phyloP scores from a whole-genome alignment of 306 rosid genomes.

The Sindora glabra region DNA sequence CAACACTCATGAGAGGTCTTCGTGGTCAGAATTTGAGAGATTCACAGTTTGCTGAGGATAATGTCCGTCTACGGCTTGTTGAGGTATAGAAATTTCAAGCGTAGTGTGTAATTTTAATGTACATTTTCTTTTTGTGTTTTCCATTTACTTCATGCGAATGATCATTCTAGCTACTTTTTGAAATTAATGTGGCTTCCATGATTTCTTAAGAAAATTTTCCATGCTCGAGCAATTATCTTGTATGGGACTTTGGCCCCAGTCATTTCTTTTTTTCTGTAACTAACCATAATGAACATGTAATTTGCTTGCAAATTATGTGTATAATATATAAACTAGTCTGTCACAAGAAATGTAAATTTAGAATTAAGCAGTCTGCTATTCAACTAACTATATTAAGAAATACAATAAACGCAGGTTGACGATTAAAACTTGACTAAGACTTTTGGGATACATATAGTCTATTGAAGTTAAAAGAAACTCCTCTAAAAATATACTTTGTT shows the following conservation, averaged over 20 bases:
- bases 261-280: not conserved
- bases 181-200: not conserved
- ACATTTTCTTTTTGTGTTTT: too few species aligned
- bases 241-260: not conserved
- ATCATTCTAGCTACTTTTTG: not conserved
- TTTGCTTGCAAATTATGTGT: not conserved
- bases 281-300: not conserved
- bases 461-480: too few species aligned
- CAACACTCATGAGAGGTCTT: slow-evolving; percentile 90
- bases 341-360: too few species aligned
- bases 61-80: slow-evolving; percentile 82
- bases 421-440: too few species aligned
- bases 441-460: too few species aligned
- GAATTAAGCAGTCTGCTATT: too few species aligned
- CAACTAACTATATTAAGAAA: too few species aligned
- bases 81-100: slow-evolving; percentile 42
- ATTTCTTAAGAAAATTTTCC: not conserved
- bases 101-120: not conserved
- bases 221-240: not conserved
- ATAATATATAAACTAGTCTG: too few species aligned
- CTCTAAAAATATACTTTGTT: too few species aligned
- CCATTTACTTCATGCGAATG: not conserved
- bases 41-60: slow-evolving; percentile 75
- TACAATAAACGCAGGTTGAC: too few species aligned
- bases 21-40: slow-evolving; percentile 83